Base-by-base conservation (phyloP, 495 filamentous ascomycete genomes). In the Aspergillus sparsus region DNA sequence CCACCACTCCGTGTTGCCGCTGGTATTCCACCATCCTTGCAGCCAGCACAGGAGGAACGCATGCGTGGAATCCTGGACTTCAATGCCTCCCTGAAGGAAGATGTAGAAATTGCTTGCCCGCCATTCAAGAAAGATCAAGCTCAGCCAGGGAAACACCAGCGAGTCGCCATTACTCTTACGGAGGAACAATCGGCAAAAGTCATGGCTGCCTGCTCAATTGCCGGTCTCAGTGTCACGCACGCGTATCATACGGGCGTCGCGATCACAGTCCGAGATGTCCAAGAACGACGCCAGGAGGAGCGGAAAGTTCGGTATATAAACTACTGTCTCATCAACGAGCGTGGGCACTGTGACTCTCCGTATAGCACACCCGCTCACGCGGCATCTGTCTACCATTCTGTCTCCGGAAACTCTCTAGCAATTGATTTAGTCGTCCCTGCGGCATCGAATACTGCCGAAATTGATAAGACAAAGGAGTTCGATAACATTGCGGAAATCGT, bases 321-420 rank as follows among this genome's bases (percentile, higher is more conserved):
- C 49, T 68, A 68, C 55, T 55, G 58, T 12, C 54, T 69, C 1
- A 66, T 71, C 41, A 71, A 71, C 18, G 64, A 71, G 47, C 68
- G 66, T 5, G 3, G 18, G 6, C 64, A 62, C 34, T 71, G 68
- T 53, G 47, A 53, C 1, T 12, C 33, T 0, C 68, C 66, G 1
- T 71, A 68, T 45, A 63, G 49, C 11, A 61, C 60, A 4, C 13
- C 49, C 5, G 60, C 57, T 2, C 66, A 68, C 32, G 49, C 66
- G 7, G 66, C 55, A 0, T 49, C 66, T 0, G 69, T 69, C 0
- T 71, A 71, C 36, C 66, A 71, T 51, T 71, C 69, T 6, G 66
- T 67, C 5, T 71, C 69, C 1, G 69, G 69, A 3, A 44, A 47
- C 6, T 32, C 46, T 15, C 58, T 71, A 3, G 46, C 54, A 1